Base-by-base conservation (phyloP, 2,329 filamentous ascomycete species). In the Colletotrichum sp. region DNA sequence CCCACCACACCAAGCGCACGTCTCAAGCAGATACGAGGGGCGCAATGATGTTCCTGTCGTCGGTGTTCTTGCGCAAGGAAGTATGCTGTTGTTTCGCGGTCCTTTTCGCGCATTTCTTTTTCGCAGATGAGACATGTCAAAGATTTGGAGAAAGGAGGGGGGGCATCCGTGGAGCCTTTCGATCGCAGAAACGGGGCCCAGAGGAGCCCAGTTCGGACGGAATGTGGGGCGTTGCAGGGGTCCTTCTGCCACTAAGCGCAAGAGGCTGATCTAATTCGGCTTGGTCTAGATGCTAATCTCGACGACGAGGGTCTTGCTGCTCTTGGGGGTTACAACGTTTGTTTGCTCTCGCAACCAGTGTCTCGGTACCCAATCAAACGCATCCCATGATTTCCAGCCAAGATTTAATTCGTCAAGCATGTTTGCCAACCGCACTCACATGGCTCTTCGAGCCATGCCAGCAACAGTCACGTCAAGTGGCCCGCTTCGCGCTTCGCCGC, bases 281-380 rank as follows among this genome's bases (percentile, higher is more conserved):
- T 66, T 76, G 25, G 71, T 13, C 63, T 52, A 65, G 48, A 71
- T 76, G 71, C 67, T 76, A 76, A 76, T 74, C 71, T 74, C 44
- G 71, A 76, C 74, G 65, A 66, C 63, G n/a, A 36, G 61, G 55
- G 71, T 70, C 64, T 59, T 63, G 28, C 57, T 36, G 28, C 65
- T 59, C 27, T 34, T 25, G 67, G 22, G 30, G 15, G 39, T 25
- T 66, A 55, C 19, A 32, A 34, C 30, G 66, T 76, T 71, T 76
- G 74, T 60, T 72, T 32, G 55, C 28, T 67, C 57, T 66, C 70
- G 74, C 71, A 76, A n/a, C 59, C 59, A n/a, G 28, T 70, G 15
- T 74, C 71, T 70, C 36, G 65, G 71, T 59, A 70, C 28, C 74
- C 71, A 74, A 76, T 74, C 9, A 74, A 13, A 15, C 25, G 9